Evolutionary conservation across 495 filamentous ascomycete genomes (phyloP), one percentile per base, ranked within the genome.

Genomic region (Hypoxylon rickii): DNA sequence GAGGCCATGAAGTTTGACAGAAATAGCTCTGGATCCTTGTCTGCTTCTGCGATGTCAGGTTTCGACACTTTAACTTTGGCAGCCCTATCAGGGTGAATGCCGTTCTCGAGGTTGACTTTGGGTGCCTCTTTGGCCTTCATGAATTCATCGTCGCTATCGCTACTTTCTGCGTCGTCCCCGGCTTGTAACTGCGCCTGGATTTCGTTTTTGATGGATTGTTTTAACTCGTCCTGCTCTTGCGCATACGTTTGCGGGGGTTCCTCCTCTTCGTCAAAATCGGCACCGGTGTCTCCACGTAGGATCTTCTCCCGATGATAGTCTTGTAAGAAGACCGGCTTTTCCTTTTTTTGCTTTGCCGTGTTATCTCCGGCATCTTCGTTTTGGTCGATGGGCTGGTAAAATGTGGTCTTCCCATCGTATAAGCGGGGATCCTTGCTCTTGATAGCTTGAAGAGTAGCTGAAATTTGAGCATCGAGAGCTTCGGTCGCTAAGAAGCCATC

Each of bases 221-320:
- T 92, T 40, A 96, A 73, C 21, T 87, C 83, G 31, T 87, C 88
- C 62, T 97, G 94, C 70, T 97, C 89, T 65, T 96, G 83, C 8
- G 78, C 82, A 64, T 94, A 97, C 18, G 92, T 93, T 57, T 74
- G 79, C 11, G 85, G 82, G 1, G 75, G 70, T 11, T 72, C 57
- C 38, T 72, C 70, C 16, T 83, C 81, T 0, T 83, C 79, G n/a
- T 82, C 82, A 20, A 77, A 78, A 33, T 81, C 86, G n/a, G 74
- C 73, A 15, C 76, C 76, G 19, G 74, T 72, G 39, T 82, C 73
- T 21, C 84, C 85, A 18, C 79, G 81, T 37, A 98, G 64, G 7
- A 96, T 78, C 51, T 93, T 93, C 69, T 89, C 83, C 38, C 90
- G 83, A 61, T 98, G 94, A 67, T 97, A 98, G 67, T 97, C 90